Evolutionary conservation across 257 asterid genomes (phyloP).

Genomic region (Gynochthodes officinalis): DNA sequence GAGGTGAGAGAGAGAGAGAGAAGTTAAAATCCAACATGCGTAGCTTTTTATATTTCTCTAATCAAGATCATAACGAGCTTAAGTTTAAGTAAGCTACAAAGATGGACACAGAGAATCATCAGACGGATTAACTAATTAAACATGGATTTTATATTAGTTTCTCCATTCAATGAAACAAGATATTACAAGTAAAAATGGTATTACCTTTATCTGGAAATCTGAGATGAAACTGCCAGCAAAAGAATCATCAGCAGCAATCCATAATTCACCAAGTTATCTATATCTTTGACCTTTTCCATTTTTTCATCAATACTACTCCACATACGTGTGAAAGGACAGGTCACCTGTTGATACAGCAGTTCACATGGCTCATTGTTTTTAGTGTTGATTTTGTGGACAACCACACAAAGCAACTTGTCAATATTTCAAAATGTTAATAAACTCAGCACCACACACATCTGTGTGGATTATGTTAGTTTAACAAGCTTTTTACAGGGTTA

Average conservation of each 20-base stretch:
- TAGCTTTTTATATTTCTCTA: background rate
- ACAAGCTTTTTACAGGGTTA: background rate
- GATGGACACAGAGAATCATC: too few species aligned
- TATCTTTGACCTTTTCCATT: slow-evolving; percentile 42
- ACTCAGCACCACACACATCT: background rate
- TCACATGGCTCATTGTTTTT: slow-evolving; percentile 11
- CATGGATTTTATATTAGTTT: background rate
- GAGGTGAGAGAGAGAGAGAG: background rate
- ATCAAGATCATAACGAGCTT: background rate
- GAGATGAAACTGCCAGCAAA: slow-evolving; percentile 58
- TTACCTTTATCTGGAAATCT: slow-evolving; percentile 59
- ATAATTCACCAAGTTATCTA: slow-evolving; percentile 59
- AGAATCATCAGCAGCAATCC: slow-evolving; percentile 64
- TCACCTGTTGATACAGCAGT: slow-evolving; percentile 45
- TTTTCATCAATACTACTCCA: slow-evolving; percentile 45
- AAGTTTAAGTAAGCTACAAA: background rate
- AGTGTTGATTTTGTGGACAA: background rate
- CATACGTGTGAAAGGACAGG: slow-evolving; percentile 67
- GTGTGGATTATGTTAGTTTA: background rate
- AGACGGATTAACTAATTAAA: background rate
- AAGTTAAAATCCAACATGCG: background rate
- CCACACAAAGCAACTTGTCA: background rate
- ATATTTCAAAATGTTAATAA: background rate
- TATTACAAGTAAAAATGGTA: slow-evolving; percentile 7
- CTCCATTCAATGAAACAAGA: background rate